A percentile compares a stretch with the other conserved stretches of the same genome.
Conservation (phyloP, 257 asterid species). For the Eustoma russellianum region DNA sequence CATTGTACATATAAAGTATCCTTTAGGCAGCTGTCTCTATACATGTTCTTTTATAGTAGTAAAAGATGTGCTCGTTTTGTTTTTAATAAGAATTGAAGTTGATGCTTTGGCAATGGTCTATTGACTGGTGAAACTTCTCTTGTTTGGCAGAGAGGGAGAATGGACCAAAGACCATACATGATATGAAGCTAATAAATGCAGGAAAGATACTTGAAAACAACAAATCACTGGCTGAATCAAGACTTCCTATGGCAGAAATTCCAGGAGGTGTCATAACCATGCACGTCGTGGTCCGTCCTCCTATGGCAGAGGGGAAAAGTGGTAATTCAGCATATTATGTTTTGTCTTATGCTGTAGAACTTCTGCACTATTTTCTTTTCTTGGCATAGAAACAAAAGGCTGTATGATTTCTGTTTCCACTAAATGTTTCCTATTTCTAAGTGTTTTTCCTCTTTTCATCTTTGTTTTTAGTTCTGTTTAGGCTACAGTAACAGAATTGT, state of each 20-base stretch:
- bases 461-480: too few relatives aligned
- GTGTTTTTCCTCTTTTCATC: too few relatives aligned
- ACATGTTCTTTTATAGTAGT: too few relatives aligned
- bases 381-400: too few relatives aligned
- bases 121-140: slow-evolving; percentile 3
- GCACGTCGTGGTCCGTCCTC: slow-evolving; percentile 83
- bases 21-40: too few relatives aligned
- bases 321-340: slow-evolving; percentile 44
- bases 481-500: too few relatives aligned
- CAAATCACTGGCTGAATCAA: slow-evolving; percentile 63
- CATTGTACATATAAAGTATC: too few relatives aligned
- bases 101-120: neutral
- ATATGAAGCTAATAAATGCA: slow-evolving; percentile 73
- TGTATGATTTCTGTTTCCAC: too few relatives aligned
- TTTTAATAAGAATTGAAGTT: neutral
- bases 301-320: slow-evolving; percentile 45
- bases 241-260: slow-evolving; percentile 69
- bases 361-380: too few relatives aligned
- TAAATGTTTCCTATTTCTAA: too few relatives aligned
- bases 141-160: slow-evolving; percentile 54
- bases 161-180: slow-evolving; percentile 64
- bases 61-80: too few relatives aligned
- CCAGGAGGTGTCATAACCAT: slow-evolving; percentile 83
- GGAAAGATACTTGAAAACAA: slow-evolving; percentile 87
- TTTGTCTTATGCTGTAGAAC: too few relatives aligned